Conservation (phyloP, 495 filamentous ascomycete species). For the Barbatosphaeria neglecta region DNA sequence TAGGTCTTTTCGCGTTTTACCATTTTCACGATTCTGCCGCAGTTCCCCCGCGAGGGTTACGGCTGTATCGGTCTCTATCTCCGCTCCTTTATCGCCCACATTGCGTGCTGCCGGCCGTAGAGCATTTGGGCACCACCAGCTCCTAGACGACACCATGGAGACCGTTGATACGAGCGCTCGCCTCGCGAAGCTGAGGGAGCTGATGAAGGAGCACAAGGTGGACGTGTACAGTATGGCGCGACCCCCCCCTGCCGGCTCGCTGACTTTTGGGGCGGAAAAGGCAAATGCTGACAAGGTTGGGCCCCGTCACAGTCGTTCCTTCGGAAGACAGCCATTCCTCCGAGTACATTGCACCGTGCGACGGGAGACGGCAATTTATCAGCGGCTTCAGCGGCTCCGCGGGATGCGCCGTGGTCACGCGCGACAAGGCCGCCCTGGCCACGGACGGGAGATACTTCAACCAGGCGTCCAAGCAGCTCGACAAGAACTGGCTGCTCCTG, state of each 20-base stretch:
- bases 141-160: constrained; percentile 54
- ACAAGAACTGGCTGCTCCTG: constrained; percentile 80
- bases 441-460: constrained; percentile 99
- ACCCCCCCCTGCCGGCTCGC: too few relatives aligned
- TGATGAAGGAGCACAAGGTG: constrained; percentile 81
- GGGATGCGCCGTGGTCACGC: constrained; percentile 80
- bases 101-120: neutral
- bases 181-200: constrained; percentile 60
- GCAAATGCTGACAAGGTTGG: neutral
- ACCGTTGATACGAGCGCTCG: constrained; percentile 72
- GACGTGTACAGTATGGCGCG: constrained; percentile 96
- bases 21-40: neutral
- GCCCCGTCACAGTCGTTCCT: constrained; percentile 59
- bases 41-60: too few relatives aligned
- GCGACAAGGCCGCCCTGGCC: constrained; percentile 76
- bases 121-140: neutral
- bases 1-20: neutral
- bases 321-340: constrained; percentile 97
- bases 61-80: too few relatives aligned
- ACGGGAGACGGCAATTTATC: constrained; percentile 84
- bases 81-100: neutral
- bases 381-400: constrained; percentile 94
- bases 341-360: constrained; percentile 92
- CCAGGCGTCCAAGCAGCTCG: constrained; percentile 86
- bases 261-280: too few relatives aligned